Percentiles rank a stretch among this genome's conserved stretches.
Conservation (phyloP, 257 asterid species). For the Gynochthodes officinalis region DNA sequence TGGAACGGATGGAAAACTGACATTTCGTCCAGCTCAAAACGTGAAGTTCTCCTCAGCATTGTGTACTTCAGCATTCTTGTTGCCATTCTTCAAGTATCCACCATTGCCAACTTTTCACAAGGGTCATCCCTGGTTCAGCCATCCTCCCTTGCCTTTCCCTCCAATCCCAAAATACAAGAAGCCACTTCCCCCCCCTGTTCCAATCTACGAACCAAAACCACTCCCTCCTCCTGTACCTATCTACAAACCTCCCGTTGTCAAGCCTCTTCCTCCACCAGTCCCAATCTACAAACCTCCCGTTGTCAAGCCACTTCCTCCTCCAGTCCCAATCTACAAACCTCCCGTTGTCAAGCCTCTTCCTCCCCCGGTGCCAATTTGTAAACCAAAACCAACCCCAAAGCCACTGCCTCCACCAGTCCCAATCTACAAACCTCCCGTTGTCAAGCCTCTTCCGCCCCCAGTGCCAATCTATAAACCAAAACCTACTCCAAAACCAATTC, state of each 20-base stretch:
- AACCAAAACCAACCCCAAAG: no score
- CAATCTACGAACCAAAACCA: conserved; percentile 14
- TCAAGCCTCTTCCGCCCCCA: conserved; percentile 41
- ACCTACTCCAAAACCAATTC: no score
- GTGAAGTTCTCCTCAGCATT: conserved; percentile 60
- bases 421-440: conserved; percentile 20
- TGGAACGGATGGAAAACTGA: conserved; percentile 30
- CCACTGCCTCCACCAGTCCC: conserved; percentile 35
- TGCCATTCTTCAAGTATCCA: conserved; percentile 61
- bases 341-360: conserved; percentile 24
- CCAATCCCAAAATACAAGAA: conserved; percentile 13
- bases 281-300: conserved; percentile 44
- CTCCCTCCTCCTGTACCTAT: conserved; percentile 33
- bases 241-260: conserved; percentile 19
- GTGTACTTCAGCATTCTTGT: conserved; percentile 74
- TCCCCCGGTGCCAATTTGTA: conserved; percentile 4
- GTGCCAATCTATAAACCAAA: conserved; percentile 39
- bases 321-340: conserved; percentile 16
- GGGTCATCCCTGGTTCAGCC: conserved; percentile 34
- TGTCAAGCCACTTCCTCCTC: no score
- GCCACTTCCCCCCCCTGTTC: conserved; percentile 26
- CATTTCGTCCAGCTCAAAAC: conserved; percentile 43
- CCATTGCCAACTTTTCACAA: conserved; percentile 40
- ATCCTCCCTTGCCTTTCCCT: conserved; percentile 13
- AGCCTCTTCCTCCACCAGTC: conserved; percentile 41